Percentiles rank a stretch among this genome's conserved stretches.
phyloP scores from a whole-genome alignment of 1,284 basidiomycete species.

The Austroboletus niveus region DNA sequence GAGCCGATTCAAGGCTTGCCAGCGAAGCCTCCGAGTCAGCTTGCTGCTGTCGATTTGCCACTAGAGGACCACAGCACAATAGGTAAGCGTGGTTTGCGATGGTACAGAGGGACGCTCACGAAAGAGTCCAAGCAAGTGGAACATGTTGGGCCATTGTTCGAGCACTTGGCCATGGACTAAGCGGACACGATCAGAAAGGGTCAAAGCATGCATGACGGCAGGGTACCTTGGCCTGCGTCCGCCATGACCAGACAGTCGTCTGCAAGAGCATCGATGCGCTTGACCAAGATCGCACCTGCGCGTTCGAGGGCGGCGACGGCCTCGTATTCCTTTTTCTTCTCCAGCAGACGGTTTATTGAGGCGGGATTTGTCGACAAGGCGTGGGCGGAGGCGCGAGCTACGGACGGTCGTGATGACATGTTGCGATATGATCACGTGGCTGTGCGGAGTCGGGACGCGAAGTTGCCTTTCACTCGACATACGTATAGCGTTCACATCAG shows the following conservation, averaged over 20 bases:
- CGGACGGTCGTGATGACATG: constrained; percentile 51
- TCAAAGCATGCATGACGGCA: neutral
- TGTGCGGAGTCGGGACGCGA: constrained; percentile 9
- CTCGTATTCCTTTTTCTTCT: constrained; percentile 79
- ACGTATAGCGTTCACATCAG: too few species aligned
- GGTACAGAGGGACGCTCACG: constrained; percentile 39
- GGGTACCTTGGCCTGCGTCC: constrained; percentile 63
- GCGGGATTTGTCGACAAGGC: constrained; percentile 43
- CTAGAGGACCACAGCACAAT: constrained; percentile 7
- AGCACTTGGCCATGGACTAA: constrained; percentile 73
- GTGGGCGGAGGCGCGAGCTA: constrained; percentile 48
- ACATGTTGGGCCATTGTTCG: constrained; percentile 80
- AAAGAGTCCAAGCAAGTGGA: constrained; percentile 67
- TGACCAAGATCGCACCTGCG: constrained; percentile 59
- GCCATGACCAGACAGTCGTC: constrained; percentile 76
- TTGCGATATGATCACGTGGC: constrained; percentile 17
- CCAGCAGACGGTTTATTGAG: constrained; percentile 52
- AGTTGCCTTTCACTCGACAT: neutral
- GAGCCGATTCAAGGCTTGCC: constrained; percentile 1
- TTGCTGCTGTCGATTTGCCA: constrained; percentile 27
- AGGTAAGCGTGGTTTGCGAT: neutral
- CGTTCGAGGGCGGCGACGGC: constrained; percentile 70
- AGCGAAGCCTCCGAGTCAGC: constrained; percentile 11
- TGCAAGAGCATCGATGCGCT: constrained; percentile 63
- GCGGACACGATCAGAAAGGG: constrained; percentile 1